Percentiles rank a stretch among this genome's conserved stretches.
phyloP scores from a whole-genome alignment of 768 basidiomycete genomes.

The Tephrocybe sp. region DNA sequence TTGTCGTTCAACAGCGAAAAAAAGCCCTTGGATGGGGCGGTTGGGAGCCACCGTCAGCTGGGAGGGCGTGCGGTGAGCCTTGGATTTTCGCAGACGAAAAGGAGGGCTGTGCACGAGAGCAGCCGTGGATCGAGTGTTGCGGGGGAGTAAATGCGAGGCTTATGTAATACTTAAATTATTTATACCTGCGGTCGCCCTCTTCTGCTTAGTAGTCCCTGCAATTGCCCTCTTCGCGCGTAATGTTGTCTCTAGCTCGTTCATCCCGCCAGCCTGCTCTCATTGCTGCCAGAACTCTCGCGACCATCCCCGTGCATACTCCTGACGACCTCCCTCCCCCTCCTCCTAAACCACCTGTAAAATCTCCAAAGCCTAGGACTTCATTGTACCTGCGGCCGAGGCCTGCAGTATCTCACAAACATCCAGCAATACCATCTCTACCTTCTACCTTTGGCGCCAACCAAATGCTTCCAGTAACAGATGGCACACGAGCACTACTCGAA shows the following conservation, averaged over 20 bases:
- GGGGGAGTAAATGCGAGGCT: constrained; percentile 1
- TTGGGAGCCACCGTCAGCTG: constrained; percentile 16
- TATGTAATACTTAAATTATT: constrained; percentile 5
- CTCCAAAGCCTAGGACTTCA: constrained; percentile 31
- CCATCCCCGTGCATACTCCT: constrained; percentile 37
- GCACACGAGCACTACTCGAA: constrained; percentile 78
- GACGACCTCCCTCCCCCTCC: constrained; percentile 36
- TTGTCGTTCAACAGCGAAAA: constrained; percentile 6
- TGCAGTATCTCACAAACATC: constrained; percentile 32
- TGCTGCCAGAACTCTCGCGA: constrained; percentile 39
- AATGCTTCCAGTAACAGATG: constrained; percentile 72
- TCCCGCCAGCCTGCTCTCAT: constrained; percentile 23
- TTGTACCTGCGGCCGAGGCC: constrained; percentile 49
- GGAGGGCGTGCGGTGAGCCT: constrained; percentile 25
- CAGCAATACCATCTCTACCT: constrained; percentile 54
- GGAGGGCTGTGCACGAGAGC: constrained; percentile 7
- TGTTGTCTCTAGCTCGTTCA: constrained; percentile 13
- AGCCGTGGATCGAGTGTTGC: constrained; percentile 12
- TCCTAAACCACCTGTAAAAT: constrained; percentile 20
- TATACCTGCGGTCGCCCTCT: too few species aligned
- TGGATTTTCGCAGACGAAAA: constrained; percentile 1
- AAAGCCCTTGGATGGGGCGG: neutral
- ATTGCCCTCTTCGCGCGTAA: too few species aligned
- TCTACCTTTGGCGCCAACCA: constrained; percentile 79
- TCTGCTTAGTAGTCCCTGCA: too few species aligned